Evolutionary conservation across 306 rosid genomes (phyloP).

Genomic region (Fagus sylvatica): DNA sequence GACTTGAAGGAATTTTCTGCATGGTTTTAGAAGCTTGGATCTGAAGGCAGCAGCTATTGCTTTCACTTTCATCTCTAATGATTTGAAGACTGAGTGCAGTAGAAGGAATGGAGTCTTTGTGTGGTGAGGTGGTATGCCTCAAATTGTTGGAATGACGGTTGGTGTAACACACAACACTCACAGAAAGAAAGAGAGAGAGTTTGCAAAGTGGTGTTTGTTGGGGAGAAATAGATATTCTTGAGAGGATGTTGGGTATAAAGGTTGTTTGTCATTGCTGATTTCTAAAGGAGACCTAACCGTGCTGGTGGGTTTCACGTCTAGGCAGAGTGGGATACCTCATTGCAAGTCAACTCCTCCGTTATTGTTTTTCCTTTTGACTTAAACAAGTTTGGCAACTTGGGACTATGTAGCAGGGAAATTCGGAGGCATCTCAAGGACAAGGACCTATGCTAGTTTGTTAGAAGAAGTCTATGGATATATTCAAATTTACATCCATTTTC

Average conservation of each 20-base stretch:
- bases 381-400: too few species aligned
- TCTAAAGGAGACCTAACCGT: neutral
- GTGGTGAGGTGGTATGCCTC: constrained; percentile 13
- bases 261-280: neutral
- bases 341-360: neutral
- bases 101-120: constrained; percentile 42
- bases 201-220: too few species aligned
- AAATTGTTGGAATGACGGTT: constrained; percentile 31
- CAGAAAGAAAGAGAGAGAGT: constrained; percentile 4
- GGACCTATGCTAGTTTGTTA: neutral
- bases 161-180: constrained; percentile 35
- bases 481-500: too few species aligned
- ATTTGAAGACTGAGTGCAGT: constrained; percentile 42
- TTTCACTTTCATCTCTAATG: constrained; percentile 62
- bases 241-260: neutral
- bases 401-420: neutral
- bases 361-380: too few species aligned
- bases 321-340: constrained; percentile 6
- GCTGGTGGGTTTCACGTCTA: constrained; percentile 1
- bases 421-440: neutral
- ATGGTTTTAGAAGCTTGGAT: constrained; percentile 74
- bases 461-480: too few species aligned
- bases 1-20: constrained; percentile 48
- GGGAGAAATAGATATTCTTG: constrained; percentile 1
- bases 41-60: constrained; percentile 60